A percentile compares a stretch with the other conserved stretches of the same genome.
These are phyloP conservation scores for Fusarium caatingaense DNA, from an alignment of 2,329 filamentous ascomycete species.

Conservation along the genomic window DNA sequence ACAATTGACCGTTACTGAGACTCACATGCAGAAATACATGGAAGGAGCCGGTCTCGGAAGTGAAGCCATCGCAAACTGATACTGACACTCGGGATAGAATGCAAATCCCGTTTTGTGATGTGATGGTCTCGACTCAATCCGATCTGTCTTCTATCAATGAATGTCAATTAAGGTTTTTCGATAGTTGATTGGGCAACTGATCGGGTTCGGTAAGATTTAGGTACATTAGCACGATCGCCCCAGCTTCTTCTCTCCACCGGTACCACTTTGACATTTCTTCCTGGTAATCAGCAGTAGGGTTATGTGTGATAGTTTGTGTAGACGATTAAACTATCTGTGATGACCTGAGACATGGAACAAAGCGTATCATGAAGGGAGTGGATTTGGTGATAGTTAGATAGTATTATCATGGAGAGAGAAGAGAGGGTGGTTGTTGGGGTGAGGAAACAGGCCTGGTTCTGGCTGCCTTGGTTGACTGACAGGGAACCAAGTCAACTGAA, in stretches of 20 bases:
- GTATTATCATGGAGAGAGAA: not conserved
- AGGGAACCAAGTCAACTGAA: not conserved
- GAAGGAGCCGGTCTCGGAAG: not conserved
- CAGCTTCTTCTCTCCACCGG: slow-evolving; percentile 17
- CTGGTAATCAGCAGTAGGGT: slow-evolving; percentile 7
- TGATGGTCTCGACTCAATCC: not conserved
- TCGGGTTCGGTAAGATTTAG: slow-evolving; percentile 10
- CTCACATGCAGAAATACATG: not conserved
- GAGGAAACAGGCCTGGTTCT: not conserved
- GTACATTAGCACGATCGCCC: slow-evolving; percentile 18
- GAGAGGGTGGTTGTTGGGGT: slow-evolving; percentile 27
- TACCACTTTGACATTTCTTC: not conserved
- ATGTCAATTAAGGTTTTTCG: not conserved
- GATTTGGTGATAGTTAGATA: not conserved
- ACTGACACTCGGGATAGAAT: not conserved
- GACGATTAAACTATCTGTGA: not conserved
- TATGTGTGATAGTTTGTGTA: not conserved
- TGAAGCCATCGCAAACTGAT: not conserved
- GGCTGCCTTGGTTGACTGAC: not conserved
- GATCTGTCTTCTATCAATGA: not conserved
- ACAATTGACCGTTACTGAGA: not conserved
- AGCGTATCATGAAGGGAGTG: slow-evolving; percentile 6
- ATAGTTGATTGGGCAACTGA: slow-evolving; percentile 42
- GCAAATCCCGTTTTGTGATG: not conserved
- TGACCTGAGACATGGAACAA: slow-evolving; percentile 15